Evolutionary conservation across 305 asterid species (phyloP).

Genomic region (Euphrasia arctica): DNA sequence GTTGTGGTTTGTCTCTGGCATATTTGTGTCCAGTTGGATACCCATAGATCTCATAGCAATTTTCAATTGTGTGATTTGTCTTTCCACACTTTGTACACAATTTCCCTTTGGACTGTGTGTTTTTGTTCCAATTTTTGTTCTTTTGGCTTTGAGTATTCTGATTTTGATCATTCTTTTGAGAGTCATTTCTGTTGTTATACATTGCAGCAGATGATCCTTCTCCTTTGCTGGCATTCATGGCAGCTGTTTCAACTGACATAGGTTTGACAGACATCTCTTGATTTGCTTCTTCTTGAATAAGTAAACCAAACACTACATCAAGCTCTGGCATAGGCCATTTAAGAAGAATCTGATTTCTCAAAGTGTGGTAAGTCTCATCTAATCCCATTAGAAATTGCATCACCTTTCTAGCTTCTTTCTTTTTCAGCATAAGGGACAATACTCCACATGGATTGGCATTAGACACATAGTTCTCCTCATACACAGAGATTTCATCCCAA

Average conservation of each 20-base stretch:
- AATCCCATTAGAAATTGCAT: background rate
- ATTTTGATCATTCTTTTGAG: background rate
- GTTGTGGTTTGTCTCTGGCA: background rate
- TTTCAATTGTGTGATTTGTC: background rate
- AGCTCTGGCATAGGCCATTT: background rate
- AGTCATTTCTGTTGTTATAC: too few relatives aligned
- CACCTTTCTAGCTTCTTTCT: background rate
- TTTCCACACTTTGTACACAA: background rate
- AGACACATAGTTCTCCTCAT: background rate
- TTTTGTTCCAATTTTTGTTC: background rate
- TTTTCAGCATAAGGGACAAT: background rate
- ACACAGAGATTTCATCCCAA: background rate
- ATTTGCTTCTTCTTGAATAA: background rate
- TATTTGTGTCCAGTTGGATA: background rate
- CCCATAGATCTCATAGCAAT: background rate
- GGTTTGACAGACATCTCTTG: background rate
- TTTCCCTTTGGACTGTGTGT: background rate
- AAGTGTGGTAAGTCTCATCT: background rate
- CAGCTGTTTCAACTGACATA: background rate
- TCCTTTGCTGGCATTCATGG: background rate
- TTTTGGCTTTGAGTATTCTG: background rate
- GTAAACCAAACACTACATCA: background rate
- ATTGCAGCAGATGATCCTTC: background rate
- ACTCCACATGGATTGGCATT: background rate
- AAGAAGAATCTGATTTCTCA: background rate